Percentiles rank a stretch among this genome's conserved stretches.
Conservation (phyloP, 192 early-diverging fungal genomes). For the Ambispora gerdemannii region DNA sequence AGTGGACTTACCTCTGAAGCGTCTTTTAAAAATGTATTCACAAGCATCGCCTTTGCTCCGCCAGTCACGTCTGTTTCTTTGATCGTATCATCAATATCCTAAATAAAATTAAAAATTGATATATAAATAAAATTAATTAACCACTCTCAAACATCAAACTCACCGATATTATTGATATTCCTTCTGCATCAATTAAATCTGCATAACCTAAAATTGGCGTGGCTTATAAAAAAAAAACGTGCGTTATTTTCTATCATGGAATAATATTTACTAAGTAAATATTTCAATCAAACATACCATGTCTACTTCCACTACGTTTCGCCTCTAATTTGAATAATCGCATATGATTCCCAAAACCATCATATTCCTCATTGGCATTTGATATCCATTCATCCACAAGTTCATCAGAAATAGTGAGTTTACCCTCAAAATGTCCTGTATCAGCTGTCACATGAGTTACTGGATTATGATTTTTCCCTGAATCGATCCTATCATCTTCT, state of each 20-base stretch:
- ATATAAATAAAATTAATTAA: neutral
- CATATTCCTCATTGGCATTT: slow-evolving; percentile 24
- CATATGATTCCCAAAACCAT: slow-evolving; percentile 9
- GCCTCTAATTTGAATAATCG: slow-evolving; percentile 31
- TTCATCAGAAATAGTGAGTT: slow-evolving; percentile 32
- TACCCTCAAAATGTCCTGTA: slow-evolving; percentile 41
- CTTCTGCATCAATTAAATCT: slow-evolving; percentile 62
- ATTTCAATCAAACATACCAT: slow-evolving; percentile 36
- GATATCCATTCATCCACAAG: slow-evolving; percentile 39
- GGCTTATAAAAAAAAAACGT: slow-evolving; percentile 30
- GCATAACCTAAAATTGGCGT: slow-evolving; percentile 40
- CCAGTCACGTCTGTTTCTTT: slow-evolving; percentile 72
- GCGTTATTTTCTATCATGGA: no score
- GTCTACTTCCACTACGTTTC: slow-evolving; percentile 31
- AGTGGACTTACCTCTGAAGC: slow-evolving; percentile 12
- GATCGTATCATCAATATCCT: slow-evolving; percentile 90
- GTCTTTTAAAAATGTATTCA: slow-evolving; percentile 63
- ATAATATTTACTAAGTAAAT: slow-evolving; percentile 5
- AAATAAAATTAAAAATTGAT: neutral
- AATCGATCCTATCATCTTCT: neutral
- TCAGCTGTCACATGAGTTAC: slow-evolving; percentile 28
- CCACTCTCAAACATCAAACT: neutral
- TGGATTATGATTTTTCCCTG: neutral
- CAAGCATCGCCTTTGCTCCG: slow-evolving; percentile 63
- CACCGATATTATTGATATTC: slow-evolving; percentile 72